Conservation (phyloP, 805 yeast genomes). For the Nakazawaea peltata region DNA sequence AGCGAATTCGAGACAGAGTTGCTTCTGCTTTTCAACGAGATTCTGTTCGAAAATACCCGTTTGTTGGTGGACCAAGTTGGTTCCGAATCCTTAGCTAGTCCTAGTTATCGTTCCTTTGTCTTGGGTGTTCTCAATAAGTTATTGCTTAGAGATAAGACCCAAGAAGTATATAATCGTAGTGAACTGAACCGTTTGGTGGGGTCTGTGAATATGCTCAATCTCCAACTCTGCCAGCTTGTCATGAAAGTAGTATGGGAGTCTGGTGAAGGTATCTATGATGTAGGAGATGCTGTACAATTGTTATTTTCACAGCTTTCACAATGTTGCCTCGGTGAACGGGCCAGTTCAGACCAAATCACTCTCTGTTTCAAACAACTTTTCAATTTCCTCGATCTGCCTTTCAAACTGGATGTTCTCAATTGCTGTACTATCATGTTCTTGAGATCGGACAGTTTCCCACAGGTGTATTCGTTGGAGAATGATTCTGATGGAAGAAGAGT, state of each 20-base stretch:
- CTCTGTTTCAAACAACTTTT: constrained; percentile 32
- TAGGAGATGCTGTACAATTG: too few species aligned
- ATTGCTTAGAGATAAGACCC: constrained; percentile 10
- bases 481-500: constrained; percentile 13
- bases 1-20: constrained; percentile 10
- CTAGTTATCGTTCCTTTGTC: constrained; percentile 10
- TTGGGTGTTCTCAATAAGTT: constrained; percentile 13
- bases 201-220: constrained; percentile 28
- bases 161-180: constrained; percentile 8
- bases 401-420: constrained; percentile 24
- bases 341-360: too few species aligned
- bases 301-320: too few species aligned
- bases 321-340: too few species aligned
- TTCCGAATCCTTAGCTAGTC: constrained; percentile 4
- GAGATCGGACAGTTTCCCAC: constrained; percentile 32
- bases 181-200: constrained; percentile 16
- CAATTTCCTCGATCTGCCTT: constrained; percentile 23
- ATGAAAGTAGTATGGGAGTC: constrained; percentile 24
- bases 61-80: constrained; percentile 15
- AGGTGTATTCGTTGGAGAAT: constrained; percentile 7
- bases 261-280: too few species aligned
- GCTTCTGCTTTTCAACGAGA: constrained; percentile 17
- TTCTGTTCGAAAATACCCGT: constrained; percentile 13
- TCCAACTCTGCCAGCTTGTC: constrained; percentile 33
- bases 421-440: constrained; percentile 33